A percentile compares a stretch with the other conserved stretches of the same genome.
Conservation (phyloP, 2,329 filamentous ascomycete species). For the Pestalotiopsis sp. region DNA sequence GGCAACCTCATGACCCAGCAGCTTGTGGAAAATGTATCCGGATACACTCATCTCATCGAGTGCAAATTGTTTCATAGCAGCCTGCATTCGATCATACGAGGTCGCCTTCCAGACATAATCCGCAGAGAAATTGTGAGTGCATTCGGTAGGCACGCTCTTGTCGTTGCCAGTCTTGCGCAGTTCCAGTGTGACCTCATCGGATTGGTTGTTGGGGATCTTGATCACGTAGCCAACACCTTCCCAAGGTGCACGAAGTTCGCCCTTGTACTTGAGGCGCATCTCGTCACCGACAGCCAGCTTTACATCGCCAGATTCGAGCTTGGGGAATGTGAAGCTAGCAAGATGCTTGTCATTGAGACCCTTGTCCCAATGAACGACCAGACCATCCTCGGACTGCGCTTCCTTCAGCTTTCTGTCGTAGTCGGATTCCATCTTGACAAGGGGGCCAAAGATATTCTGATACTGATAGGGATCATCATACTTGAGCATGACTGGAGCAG, state of each 20-base stretch:
- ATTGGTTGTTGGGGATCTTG: slow-evolving; percentile 99
- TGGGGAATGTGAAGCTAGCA: slow-evolving; percentile 92
- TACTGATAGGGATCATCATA: slow-evolving; percentile 99
- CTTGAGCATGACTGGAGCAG: slow-evolving; percentile 85
- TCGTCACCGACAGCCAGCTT: slow-evolving; percentile 98
- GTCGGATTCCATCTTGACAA: slow-evolving; percentile 99
- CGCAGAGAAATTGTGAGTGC: slow-evolving; percentile 96
- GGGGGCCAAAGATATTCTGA: slow-evolving; percentile 95
- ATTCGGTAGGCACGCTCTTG: slow-evolving; percentile 93
- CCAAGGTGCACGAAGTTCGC: slow-evolving; percentile 89
- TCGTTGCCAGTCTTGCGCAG: slow-evolving; percentile 93
- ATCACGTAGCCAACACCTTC: slow-evolving; percentile 98
- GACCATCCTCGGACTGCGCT: slow-evolving; percentile 93
- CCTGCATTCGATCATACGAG: slow-evolving; percentile 98
- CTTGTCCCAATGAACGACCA: slow-evolving; percentile 92
- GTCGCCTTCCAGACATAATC: slow-evolving; percentile 99
- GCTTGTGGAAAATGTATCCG: slow-evolving; percentile 96
- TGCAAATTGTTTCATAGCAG: slow-evolving; percentile 98
- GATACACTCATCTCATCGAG: slow-evolving; percentile 98
- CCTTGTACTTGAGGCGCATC: slow-evolving; percentile 96
- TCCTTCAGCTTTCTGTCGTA: slow-evolving; percentile 99
- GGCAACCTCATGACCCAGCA: slow-evolving; percentile 93
- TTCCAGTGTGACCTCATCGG: slow-evolving; percentile 95
- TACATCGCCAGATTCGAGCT: slow-evolving; percentile 96
- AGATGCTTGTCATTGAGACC: slow-evolving; percentile 97